Percentiles rank a stretch among this genome's conserved stretches.
Evolutionary conservation across 2,329 filamentous ascomycete species (phyloP).

Genomic region (Paecilomyces formosus): DNA sequence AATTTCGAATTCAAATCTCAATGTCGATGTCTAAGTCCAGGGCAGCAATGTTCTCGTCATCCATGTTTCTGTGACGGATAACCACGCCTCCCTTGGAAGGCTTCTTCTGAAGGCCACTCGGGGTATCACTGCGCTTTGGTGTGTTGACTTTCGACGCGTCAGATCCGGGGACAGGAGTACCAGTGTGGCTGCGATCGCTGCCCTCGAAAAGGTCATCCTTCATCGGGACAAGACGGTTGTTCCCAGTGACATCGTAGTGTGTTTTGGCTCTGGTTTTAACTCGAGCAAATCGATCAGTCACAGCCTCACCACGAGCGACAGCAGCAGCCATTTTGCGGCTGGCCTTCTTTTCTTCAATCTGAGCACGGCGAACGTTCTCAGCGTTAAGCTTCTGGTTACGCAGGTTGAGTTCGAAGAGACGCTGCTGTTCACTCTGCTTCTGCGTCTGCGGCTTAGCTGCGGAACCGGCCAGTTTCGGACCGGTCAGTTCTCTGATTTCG

Average conservation of each 20-base stretch:
- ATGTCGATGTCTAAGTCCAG: slow-evolving; percentile 90
- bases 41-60: slow-evolving; percentile 85
- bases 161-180: slow-evolving; percentile 43
- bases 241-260: slow-evolving; percentile 55
- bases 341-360: slow-evolving; percentile 69
- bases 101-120: slow-evolving; percentile 22
- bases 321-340: slow-evolving; percentile 55
- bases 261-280: slow-evolving; percentile 62
- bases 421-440: slow-evolving; percentile 64
- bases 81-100: slow-evolving; percentile 49
- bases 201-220: slow-evolving; percentile 42
- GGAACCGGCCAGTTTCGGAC: slow-evolving; percentile 63
- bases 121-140: slow-evolving; percentile 40
- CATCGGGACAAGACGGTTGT: slow-evolving; percentile 19
- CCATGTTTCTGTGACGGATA: slow-evolving; percentile 69
- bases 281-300: slow-evolving; percentile 49
- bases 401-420: slow-evolving; percentile 73
- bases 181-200: slow-evolving; percentile 38
- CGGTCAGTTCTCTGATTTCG: slow-evolving; percentile 38
- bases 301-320: slow-evolving; percentile 55
- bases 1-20: slow-evolving; percentile 53
- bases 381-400: slow-evolving; percentile 77
- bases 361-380: slow-evolving; percentile 85
- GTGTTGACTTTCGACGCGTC: slow-evolving; percentile 46
- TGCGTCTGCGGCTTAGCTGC: slow-evolving; percentile 50